Conservation (phyloP, 208 protist genomes). For the Leishmania major region DNA sequence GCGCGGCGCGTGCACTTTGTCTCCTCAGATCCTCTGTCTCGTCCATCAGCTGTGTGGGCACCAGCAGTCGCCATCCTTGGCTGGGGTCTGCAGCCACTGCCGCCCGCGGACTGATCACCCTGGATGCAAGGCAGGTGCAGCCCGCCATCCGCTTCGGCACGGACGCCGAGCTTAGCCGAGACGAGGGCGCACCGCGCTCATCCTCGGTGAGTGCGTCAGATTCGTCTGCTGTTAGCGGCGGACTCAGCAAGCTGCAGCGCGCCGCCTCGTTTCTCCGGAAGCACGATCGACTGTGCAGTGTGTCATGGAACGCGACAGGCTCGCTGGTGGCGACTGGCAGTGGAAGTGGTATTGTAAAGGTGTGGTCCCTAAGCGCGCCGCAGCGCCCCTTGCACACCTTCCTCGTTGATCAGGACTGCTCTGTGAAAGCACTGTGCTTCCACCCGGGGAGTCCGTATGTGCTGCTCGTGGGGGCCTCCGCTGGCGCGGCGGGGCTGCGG, state of each 20-base stretch:
- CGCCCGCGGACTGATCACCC: constrained; percentile 51
- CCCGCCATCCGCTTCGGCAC: constrained; percentile 37
- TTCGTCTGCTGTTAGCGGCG: constrained; percentile 1
- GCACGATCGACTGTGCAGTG: constrained; percentile 61
- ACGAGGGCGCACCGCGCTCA: neutral
- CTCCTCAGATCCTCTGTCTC: constrained; percentile 39
- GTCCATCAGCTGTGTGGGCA: constrained; percentile 58
- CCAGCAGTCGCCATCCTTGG: constrained; percentile 56
- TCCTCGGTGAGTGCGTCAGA: constrained; percentile 6
- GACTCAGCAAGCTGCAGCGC: constrained; percentile 31
- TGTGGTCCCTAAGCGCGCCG: constrained; percentile 62
- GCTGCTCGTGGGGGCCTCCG: constrained; percentile 53
- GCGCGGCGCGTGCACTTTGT: constrained; percentile 22
- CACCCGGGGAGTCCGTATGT: constrained; percentile 74
- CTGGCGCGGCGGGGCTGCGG: constrained; percentile 43
- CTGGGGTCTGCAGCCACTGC: constrained; percentile 58
- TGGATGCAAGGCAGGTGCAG: constrained; percentile 50
- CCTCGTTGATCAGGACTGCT: constrained; percentile 38
- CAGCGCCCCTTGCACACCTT: constrained; percentile 41
- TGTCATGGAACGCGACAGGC: constrained; percentile 67
- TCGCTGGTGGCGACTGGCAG: constrained; percentile 70
- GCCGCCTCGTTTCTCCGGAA: constrained; percentile 29
- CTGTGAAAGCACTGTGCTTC: constrained; percentile 68
- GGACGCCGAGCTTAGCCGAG: constrained; percentile 5
- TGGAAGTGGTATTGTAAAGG: constrained; percentile 54